Evolutionary conservation across 495 filamentous ascomycete species (phyloP).

Genomic region (Tuber borchii): DNA sequence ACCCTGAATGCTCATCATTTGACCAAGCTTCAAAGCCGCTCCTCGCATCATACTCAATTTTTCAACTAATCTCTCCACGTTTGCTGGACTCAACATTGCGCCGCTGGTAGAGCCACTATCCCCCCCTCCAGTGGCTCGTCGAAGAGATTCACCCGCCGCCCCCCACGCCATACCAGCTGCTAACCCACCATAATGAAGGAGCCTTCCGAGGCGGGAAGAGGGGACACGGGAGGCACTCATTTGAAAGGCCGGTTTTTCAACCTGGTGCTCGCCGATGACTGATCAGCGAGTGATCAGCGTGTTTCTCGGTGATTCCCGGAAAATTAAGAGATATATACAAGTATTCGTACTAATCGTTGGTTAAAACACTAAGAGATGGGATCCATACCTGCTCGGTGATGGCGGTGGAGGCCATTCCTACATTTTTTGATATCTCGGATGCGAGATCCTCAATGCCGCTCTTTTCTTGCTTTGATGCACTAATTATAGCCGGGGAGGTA

Average conservation of each 20-base stretch:
- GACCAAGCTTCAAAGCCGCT: constrained; percentile 93
- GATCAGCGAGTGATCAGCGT: constrained; percentile 20
- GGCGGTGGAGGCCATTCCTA: constrained; percentile 17
- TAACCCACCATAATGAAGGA: constrained; percentile 92
- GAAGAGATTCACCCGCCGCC: constrained; percentile 75
- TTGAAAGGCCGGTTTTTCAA: constrained; percentile 50
- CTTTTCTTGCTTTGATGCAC: constrained; percentile 9
- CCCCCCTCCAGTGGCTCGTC: constrained; percentile 55
- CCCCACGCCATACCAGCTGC: constrained; percentile 94
- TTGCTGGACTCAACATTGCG: constrained; percentile 77
- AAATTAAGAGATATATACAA: constrained; percentile 10
- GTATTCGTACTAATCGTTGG: constrained; percentile 17
- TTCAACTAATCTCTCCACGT: constrained; percentile 84
- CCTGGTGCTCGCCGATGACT: constrained; percentile 13
- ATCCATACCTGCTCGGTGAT: constrained; percentile 30
- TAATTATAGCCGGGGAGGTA: neutral
- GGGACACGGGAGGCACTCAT: constrained; percentile 87
- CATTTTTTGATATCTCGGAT: constrained; percentile 40
- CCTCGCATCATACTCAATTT: constrained; percentile 94
- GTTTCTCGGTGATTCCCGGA: neutral
- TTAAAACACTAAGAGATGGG: constrained; percentile 16
- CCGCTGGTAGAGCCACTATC: constrained; percentile 56
- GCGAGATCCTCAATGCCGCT: constrained; percentile 23
- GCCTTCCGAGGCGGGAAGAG: constrained; percentile 71
- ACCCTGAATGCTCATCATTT: constrained; percentile 95